These are phyloP conservation scores for Lupinus albus DNA, from an alignment of 306 rosid species.

Conservation along the genomic window DNA sequence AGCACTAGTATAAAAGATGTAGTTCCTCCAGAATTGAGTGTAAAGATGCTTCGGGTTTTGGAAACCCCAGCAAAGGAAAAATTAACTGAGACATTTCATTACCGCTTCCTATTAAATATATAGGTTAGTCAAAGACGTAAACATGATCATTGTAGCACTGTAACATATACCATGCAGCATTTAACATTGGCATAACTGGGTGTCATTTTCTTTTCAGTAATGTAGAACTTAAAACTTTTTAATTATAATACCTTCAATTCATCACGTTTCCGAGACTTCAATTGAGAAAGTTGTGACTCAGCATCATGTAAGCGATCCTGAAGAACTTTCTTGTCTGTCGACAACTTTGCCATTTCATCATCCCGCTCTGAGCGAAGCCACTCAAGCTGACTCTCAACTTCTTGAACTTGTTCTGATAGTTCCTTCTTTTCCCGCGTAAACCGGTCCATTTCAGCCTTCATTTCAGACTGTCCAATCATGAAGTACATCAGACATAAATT, in stretches of 20 bases:
- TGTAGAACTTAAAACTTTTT: constrained; percentile 11
- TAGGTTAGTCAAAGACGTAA: constrained; percentile 3
- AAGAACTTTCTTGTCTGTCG: constrained; percentile 82
- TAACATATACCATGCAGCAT: constrained; percentile 1
- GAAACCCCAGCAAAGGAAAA: constrained; percentile 21
- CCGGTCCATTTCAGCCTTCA: constrained; percentile 84
- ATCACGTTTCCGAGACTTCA: constrained; percentile 95
- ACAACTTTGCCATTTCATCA: constrained; percentile 71
- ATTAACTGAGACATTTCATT: background rate
- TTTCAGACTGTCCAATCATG: constrained; percentile 81
- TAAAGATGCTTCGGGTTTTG: background rate
- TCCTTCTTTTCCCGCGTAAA: constrained; percentile 89
- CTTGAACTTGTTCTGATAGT: constrained; percentile 75
- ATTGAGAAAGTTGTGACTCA: constrained; percentile 77
- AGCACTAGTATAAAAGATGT: constrained; percentile 25
- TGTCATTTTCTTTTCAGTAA: constrained; percentile 1
- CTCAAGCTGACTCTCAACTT: constrained; percentile 96
- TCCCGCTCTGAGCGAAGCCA: constrained; percentile 98
- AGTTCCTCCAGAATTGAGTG: constrained; percentile 16
- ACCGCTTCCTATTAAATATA: constrained; percentile 10
- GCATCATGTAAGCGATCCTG: constrained; percentile 94
- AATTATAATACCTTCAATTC: constrained; percentile 73
- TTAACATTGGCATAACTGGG: constrained; percentile 30
- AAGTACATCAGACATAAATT: constrained; percentile 52
- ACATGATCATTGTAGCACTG: constrained; percentile 31